Evolutionary conservation across 768 basidiomycete genomes (phyloP), one percentile per base, ranked within the genome.

Genomic region (Mycena alexandri): DNA sequence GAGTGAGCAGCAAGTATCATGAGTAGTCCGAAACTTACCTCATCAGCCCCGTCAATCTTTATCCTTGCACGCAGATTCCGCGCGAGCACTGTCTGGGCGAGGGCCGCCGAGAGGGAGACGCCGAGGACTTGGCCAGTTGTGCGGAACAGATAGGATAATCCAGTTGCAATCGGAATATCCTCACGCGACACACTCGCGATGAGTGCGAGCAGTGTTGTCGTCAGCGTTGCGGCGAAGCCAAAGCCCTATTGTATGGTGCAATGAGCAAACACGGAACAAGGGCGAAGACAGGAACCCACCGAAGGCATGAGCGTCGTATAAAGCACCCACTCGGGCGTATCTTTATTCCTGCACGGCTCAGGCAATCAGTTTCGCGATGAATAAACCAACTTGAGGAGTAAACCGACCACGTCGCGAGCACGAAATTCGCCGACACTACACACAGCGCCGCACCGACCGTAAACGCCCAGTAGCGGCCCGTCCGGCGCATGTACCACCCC

Each of bases 81-180:
- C 29, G 84, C 80, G 38, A 93, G 80, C 56, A 91, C 76, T 5
- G 83, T 79, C 75, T 93, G 92, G 29, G 90, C 78, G 24, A 93
- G 73, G 0, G 90, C 85, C 16, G 89, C 88, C 61, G 84, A 85
- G 36, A 91, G 76, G 57, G 88, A 86, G 38, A 93, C 93, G 36
- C 92, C 93, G 55, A 93, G 82, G 42, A 93, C 92, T 76, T 93
- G 92, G 0, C 91, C 91, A 13, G 87, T 86, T 3, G 90, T 91
- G 46, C 91, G 81, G 81, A 90, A 91, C 34, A 92, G 81, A 75
- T 93, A 93, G 10, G 88, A 87, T 73, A 91, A 85, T 69, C 90
- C 89, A 19, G 89, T 92, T 5, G 91, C 90, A 17, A 91, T 84
- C 13, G 89, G 89, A 72, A 89, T 80, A 63, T 90, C 88, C 62